These are phyloP conservation scores for Miscanthus sacchariflorus DNA, from an alignment of 202 grass and related monocot genomes.

Conservation along the genomic window DNA sequence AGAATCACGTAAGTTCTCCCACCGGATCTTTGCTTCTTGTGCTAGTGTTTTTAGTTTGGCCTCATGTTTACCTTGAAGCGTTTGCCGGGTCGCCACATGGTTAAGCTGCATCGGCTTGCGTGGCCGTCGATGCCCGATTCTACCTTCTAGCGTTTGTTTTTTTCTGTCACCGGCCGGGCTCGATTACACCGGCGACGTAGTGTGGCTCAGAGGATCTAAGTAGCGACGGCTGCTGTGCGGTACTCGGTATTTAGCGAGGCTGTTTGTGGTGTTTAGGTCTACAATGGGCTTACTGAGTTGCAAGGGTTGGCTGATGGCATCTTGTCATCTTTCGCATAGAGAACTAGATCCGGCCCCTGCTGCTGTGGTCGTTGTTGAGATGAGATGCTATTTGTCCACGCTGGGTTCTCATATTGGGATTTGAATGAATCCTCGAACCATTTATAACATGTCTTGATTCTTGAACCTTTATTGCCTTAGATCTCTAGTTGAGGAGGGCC, in stretches of 20 bases:
- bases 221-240: neutral
- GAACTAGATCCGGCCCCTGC: neutral
- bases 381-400: neutral
- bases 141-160: too few relatives aligned
- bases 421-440: too few relatives aligned
- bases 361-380: neutral
- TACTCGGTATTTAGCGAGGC: neutral
- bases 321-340: neutral
- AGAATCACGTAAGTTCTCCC: slow-evolving; percentile 39
- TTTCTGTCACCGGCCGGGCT: too few relatives aligned
- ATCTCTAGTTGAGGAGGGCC: too few relatives aligned
- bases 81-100: neutral
- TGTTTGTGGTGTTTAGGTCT: neutral
- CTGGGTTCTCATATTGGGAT: neutral
- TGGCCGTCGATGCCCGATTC: too few relatives aligned
- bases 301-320: neutral
- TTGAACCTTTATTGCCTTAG: too few relatives aligned
- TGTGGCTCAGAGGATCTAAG: neutral
- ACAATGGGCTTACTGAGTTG: neutral
- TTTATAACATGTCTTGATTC: too few relatives aligned
- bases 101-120: too few relatives aligned
- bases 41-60: neutral
- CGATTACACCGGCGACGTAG: neutral
- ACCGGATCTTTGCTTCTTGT: neutral
- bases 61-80: too few relatives aligned